Base-by-base conservation (phyloP, 495 filamentous ascomycete genomes). In the Hypoxylon trugodes region DNA sequence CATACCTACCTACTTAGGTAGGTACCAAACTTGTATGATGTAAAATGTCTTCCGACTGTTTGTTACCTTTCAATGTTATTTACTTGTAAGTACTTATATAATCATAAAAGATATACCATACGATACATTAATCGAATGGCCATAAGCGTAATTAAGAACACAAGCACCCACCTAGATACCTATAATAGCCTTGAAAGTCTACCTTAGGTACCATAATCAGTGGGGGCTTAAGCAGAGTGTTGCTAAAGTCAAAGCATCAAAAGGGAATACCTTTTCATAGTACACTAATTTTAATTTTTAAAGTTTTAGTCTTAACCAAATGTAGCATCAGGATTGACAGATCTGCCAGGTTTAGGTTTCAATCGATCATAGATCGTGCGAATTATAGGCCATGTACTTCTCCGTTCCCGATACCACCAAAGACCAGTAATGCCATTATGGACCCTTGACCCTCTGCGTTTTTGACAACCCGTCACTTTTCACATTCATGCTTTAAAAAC, bases 1-100 rank as follows among this genome's bases (percentile, higher is more conserved):
- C 62, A 56, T 60, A 36, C 62, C 61, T 42, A 35, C 18, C 41
- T n/a, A n/a, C n/a, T n/a, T n/a, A n/a, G n/a, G n/a, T n/a, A n/a
- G n/a, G n/a, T n/a, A n/a, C n/a, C n/a, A n/a, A n/a, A n/a, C n/a
- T n/a, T 36, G 24, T 28, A 52, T 65, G 61, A 59, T 65, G 61
- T 54, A 55, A 61, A 49, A 15, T 35, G 50, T 49, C 26, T 19
- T 28, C 46, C 46, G 19, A 37, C 24, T 42, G 55, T 46, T 53
- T 40, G 24, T 45, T 15, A 22, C 56, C 33, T 16, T 47, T 47
- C n/a, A n/a, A n/a, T n/a, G n/a, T n/a, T n/a, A n/a, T n/a, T n/a
- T n/a, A n/a, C n/a, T n/a, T n/a, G n/a, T n/a, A n/a, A n/a, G n/a
- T n/a, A n/a, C n/a, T n/a, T n/a, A n/a, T n/a, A n/a, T n/a, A n/a